A percentile compares a stretch with the other conserved stretches of the same genome.
phyloP scores from a whole-genome alignment of 2,329 filamentous ascomycete genomes.

The Ophiostoma australiae region DNA sequence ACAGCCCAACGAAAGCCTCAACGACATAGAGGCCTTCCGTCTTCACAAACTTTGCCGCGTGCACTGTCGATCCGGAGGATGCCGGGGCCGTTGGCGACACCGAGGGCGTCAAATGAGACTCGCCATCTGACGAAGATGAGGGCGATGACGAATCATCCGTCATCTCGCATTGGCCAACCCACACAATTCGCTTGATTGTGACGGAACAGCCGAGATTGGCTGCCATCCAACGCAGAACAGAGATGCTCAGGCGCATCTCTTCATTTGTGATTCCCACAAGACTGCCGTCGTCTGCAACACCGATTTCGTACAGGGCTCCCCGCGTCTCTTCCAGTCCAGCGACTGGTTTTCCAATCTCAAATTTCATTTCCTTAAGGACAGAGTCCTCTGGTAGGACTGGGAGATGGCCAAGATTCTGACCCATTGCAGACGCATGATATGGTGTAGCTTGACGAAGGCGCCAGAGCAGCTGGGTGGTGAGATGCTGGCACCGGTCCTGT shows the following conservation, averaged over 20 bases:
- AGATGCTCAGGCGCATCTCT: conserved; percentile 86
- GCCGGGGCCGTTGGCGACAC: neutral
- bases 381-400: conserved; percentile 62
- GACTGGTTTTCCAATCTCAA: conserved; percentile 54
- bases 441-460: conserved; percentile 90
- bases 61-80: neutral
- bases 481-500: conserved; percentile 78
- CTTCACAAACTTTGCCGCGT: neutral
- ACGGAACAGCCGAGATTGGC: conserved; percentile 84
- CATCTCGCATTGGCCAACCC: conserved; percentile 82
- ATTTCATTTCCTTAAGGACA: conserved; percentile 43
- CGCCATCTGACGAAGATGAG: conserved; percentile 21
- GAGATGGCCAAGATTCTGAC: conserved; percentile 58
- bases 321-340: conserved; percentile 87
- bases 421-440: conserved; percentile 75
- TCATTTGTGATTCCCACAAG: conserved; percentile 83
- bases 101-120: neutral
- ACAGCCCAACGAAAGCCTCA: conserved; percentile 81
- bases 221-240: conserved; percentile 83
- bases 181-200: conserved; percentile 73
- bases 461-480: conserved; percentile 95
- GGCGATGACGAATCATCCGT: conserved; percentile 39
- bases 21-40: conserved; percentile 66
- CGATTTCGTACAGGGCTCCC: conserved; percentile 92
- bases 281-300: conserved; percentile 88